Evolutionary conservation across 1,284 basidiomycete species (phyloP).

Genomic region (Ceratobasidium theobromae): DNA sequence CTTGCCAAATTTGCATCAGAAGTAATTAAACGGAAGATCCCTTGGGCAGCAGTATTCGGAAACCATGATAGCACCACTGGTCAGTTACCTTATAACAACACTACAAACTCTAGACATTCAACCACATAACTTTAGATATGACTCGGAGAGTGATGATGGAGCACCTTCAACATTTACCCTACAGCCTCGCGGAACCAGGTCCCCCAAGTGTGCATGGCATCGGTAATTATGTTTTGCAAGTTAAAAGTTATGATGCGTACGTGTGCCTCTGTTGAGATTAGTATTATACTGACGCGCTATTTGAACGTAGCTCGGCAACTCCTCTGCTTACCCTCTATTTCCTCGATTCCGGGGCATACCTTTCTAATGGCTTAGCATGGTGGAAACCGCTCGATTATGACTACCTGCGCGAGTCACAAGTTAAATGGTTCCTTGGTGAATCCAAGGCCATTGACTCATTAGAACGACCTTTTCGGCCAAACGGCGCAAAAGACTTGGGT

Average conservation of each 20-base stretch:
- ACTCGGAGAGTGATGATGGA: constrained; percentile 62
- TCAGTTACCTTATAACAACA: not conserved
- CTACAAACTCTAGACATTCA: constrained; percentile 57
- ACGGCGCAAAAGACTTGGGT: constrained; percentile 67
- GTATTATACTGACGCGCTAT: constrained; percentile 34
- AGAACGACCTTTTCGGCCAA: constrained; percentile 77
- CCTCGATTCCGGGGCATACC: constrained; percentile 84
- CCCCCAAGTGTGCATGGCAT: constrained; percentile 82
- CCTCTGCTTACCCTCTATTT: constrained; percentile 90
- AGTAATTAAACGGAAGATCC: constrained; percentile 73
- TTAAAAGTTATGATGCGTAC: constrained; percentile 72
- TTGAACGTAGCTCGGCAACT: constrained; percentile 64
- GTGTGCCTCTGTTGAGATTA: constrained; percentile 39
- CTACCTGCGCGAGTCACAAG: constrained; percentile 64
- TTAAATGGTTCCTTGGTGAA: constrained; percentile 83
- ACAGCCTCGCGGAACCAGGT: constrained; percentile 76
- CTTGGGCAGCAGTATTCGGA: constrained; percentile 90
- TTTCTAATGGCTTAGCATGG: constrained; percentile 59
- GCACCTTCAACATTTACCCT: constrained; percentile 78
- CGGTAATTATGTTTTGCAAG: constrained; percentile 82
- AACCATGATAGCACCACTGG: constrained; percentile 70
- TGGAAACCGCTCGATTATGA: constrained; percentile 71
- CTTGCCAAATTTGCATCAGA: constrained; percentile 83
- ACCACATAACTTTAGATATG: constrained; percentile 45
- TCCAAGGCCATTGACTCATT: constrained; percentile 71